Evolutionary conservation across 176 grass and related monocot genomes (phyloP), one percentile per base, ranked within the genome.

Genomic region (Oryza brachyantha): DNA sequence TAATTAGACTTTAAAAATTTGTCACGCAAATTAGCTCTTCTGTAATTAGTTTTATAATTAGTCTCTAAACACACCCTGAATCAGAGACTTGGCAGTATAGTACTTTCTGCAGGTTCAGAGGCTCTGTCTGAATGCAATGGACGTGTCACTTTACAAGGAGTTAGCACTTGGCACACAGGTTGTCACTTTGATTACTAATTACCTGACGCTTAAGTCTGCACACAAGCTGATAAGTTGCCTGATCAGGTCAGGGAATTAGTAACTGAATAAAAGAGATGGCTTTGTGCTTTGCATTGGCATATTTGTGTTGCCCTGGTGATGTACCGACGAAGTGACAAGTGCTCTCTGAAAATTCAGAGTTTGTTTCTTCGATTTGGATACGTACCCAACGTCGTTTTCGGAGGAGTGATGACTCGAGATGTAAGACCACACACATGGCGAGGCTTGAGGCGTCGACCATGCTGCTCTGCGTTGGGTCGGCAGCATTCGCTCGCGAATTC

Each of bases 341-440:
- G 83, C 62, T 36, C 64, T 4, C n/a, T n/a, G 45, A 45, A 10
- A 64, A 39, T 61, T 50, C 14, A 34, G 37, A 22, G 8, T n/a
- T 36, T 28, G 11, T 10, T 28, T 5, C n/a, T 22, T 70, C 28
- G 59, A 29, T 42, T 72, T 13, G 6, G 73, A 8, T 52, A 57
- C 73, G 73, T 59, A 38, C 37, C 16, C 50, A 31, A 25, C 46
- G 79, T 83, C 76, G 39, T 52, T 87, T 8, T 84, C 77, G 13
- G 21, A 5, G 31, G 79, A 72, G 66, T 26, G 42, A 31, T 19
- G 64, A 69, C 35, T 16, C 9, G 46, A 50, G 13, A 21, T 50
- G 16, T 50, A 4, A 13, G 14, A 10, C 41, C 54, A 11, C 9
- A 84, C 82, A 77, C 16, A 29, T 78, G 74, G 52, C 38, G 29